Evolutionary conservation across 2,329 filamentous ascomycete genomes (phyloP), one percentile per base, ranked within the genome.

Genomic region (Fusarium sarcochroum): DNA sequence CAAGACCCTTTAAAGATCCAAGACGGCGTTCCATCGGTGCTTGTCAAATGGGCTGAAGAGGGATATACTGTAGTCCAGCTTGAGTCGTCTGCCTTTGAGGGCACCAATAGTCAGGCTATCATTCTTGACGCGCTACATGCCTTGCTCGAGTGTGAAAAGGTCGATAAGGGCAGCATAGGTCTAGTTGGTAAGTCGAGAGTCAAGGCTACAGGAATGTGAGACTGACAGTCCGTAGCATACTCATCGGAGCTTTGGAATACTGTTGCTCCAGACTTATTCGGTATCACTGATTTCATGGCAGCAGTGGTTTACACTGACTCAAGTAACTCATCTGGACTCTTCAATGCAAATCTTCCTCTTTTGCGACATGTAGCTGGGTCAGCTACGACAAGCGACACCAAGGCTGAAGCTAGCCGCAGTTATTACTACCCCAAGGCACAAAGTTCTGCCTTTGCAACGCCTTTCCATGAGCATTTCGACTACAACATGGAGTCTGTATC

Each of bases 21-120:
- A 57, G 71, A 73, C 69, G 77, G 57, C 61, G 81, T 82, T 50
- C 89, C 90, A 0, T 81, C 85, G 8, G 86, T 87, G 1, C 71
- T 87, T 30, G 75, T 86, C 65, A 93, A 92, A 77, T 92, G 90
- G 90, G 89, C 90, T 0, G 90, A 93, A 74, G 90, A 93, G 76
- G 89, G 90, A 3, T 92, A 87, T 66, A 81, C 86, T 0, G 89
- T 92, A 2, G 87, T 81, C 0, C 63, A 63, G 10, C 11, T 63
- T 14, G 57, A 66, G 18, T 15, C 21, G 4, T 48, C 46, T n/a
- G 41, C 23, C 1, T 42, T 68, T 7, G 20, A 52, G 7, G 15
- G n/a, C 60, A 70, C 44, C 0, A 18, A 66, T 7, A 58, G 66
- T 18, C 53, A 65, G 23, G 51, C 47, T n/a, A 45, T 67, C 25